Evolutionary conservation across 2,329 filamentous ascomycete genomes (phyloP), one percentile per base, ranked within the genome.

Genomic region (Claviceps monticola): DNA sequence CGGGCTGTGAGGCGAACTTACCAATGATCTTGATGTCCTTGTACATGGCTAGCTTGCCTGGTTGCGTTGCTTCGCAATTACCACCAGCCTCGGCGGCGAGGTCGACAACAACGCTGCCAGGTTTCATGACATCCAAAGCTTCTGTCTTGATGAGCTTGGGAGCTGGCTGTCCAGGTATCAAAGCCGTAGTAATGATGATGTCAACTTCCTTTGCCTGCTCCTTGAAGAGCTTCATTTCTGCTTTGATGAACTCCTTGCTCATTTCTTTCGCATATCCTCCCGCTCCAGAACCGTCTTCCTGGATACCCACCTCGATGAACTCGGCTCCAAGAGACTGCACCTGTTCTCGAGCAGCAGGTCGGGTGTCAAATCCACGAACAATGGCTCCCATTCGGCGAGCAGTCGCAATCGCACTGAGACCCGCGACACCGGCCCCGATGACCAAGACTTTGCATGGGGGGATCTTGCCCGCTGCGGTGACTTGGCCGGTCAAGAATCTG

Each of bases 221-320:
- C 64, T 86, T 82, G 68, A 95, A 95, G 0, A 95, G 75, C 65
- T 87, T 90, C 88, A 94, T 94, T 66, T 95, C 88, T 5, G 88
- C 88, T 55, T 88, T 87, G 64, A 93, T 88, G 61, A 95, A 95
- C 58, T 91, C 88, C 61, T 91, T 89, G 51, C 87, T 93, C 88
- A 95, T 95, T 62, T 90, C 87, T 62, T 95, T 95, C 50, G 87
- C 88, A 61, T 95, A 95, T 16, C 89, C 89, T 29, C 89, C 88
- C 8, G 85, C 82, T 2, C 88, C 88, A 13, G 84, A 82, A 2
- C 89, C 89, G 54, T 93, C 88, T 67, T 95, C 89, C 58, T 91
- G 66, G 21, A 95, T 74, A 14, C 88, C 84, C 21, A 95, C 88
- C 66, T 95, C 87, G 58, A 95, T 79, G 60, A 94, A 95, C 62